Evolutionary conservation across 345 rosid species (phyloP).

Genomic region (Rhodamnia argentea): DNA sequence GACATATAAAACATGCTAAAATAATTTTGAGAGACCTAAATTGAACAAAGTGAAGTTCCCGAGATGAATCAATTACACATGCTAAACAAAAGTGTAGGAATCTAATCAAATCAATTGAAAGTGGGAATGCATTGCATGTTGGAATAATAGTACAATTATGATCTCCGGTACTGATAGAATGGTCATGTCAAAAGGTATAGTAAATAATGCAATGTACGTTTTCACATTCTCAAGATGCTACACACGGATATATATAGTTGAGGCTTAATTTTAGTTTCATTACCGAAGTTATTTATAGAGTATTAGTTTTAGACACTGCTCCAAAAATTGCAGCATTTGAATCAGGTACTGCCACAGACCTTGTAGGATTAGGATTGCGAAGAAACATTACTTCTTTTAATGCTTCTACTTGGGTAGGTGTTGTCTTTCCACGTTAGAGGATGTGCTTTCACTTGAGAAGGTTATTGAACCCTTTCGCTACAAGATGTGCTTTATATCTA

Average conservation of each 20-base stretch:
- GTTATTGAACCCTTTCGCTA: neutral
- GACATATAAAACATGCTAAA: neutral
- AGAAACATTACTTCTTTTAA: too few species aligned
- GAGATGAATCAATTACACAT: too few species aligned
- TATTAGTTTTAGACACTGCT: neutral
- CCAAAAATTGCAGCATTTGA: too few species aligned
- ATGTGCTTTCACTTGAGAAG: neutral
- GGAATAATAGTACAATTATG: too few species aligned
- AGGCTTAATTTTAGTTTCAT: neutral
- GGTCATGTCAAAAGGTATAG: too few species aligned
- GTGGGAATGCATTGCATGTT: too few species aligned
- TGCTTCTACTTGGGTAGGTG: neutral
- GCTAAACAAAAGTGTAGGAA: too few species aligned
- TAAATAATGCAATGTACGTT: neutral
- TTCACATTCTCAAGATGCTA: too few species aligned
- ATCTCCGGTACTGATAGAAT: too few species aligned
- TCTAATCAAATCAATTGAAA: neutral
- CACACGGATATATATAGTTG: too few species aligned
- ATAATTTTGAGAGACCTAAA: too few species aligned
- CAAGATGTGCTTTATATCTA: neutral
- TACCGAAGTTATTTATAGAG: neutral
- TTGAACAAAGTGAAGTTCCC: too few species aligned
- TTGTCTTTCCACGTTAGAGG: neutral
- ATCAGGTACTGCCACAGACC: neutral
- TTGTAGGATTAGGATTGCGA: neutral